Conservation (phyloP, 1,284 basidiomycete species). For the Apiotrichum sp. region DNA sequence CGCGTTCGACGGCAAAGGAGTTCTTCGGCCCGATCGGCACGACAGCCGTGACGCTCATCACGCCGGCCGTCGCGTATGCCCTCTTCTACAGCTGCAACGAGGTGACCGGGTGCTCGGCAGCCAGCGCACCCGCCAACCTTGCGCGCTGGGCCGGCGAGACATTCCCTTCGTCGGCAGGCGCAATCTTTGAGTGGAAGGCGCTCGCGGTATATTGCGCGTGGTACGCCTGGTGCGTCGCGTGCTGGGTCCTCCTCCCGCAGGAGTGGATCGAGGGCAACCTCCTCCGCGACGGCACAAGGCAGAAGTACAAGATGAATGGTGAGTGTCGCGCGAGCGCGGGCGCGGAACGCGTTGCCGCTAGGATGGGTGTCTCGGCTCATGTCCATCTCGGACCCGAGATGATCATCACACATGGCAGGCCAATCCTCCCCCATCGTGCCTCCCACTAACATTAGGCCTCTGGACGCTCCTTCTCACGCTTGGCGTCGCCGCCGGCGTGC, state of each 20-base stretch:
- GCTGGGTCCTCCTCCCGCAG: conserved; percentile 82
- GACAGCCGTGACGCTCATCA: conserved; percentile 61
- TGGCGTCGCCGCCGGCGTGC: conserved; percentile 61
- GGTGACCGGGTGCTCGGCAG: conserved; percentile 57
- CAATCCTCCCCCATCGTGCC: background rate
- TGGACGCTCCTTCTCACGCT: conserved; percentile 75
- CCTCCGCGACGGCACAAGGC: conserved; percentile 69
- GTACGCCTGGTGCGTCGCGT: conserved; percentile 78
- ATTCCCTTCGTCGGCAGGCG: conserved; percentile 36
- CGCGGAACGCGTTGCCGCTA: no score
- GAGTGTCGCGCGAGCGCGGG: conserved; percentile 15
- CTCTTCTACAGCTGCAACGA: conserved; percentile 85
- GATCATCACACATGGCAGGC: background rate
- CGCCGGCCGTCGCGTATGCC: conserved; percentile 69
- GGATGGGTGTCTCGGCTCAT: no score
- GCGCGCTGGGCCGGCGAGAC: conserved; percentile 3
- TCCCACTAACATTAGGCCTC: conserved; percentile 57
- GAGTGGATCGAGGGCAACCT: conserved; percentile 73
- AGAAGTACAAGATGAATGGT: conserved; percentile 95
- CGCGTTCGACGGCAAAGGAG: conserved; percentile 59
- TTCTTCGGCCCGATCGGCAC: conserved; percentile 83
- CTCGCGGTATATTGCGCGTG: conserved; percentile 72
- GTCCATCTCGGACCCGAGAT: no score
- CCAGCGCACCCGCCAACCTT: conserved; percentile 18
- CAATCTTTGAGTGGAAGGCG: conserved; percentile 75